Percentiles rank a stretch among this genome's conserved stretches.
phyloP scores from a whole-genome alignment of 768 basidiomycete species.

The Boletus sp. region DNA sequence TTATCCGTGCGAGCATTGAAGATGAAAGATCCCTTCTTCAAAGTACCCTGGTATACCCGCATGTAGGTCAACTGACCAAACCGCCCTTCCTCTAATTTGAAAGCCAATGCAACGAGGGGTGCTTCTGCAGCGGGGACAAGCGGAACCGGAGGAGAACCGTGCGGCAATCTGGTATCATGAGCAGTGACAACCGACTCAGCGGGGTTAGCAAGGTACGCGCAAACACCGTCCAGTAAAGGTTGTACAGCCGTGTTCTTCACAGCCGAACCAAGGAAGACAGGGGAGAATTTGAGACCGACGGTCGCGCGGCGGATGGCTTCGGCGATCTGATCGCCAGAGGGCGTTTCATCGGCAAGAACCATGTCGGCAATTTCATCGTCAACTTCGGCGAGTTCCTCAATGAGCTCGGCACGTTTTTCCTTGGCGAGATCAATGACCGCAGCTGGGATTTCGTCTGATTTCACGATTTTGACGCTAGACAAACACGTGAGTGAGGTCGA shows the following conservation, averaged over 20 bases:
- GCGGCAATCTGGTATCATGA: slow-evolving; percentile 72
- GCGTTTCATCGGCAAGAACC: slow-evolving; percentile 79
- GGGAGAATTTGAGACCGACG: slow-evolving; percentile 84
- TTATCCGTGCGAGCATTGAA: slow-evolving; percentile 94
- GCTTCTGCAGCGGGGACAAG: slow-evolving; percentile 81
- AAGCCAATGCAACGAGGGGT: slow-evolving; percentile 90
- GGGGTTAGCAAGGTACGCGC: slow-evolving; percentile 91
- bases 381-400: slow-evolving; percentile 94
- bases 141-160: slow-evolving; percentile 63
- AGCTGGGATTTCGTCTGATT: slow-evolving; percentile 85
- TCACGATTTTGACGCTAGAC: slow-evolving; percentile 66
- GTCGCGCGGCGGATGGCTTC: slow-evolving; percentile 89
- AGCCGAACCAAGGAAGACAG: slow-evolving; percentile 95
- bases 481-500: not conserved
- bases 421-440: slow-evolving; percentile 69
- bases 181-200: slow-evolving; percentile 75
- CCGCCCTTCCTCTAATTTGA: slow-evolving; percentile 97
- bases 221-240: slow-evolving; percentile 90
- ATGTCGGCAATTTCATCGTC: slow-evolving; percentile 95
- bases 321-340: slow-evolving; percentile 69
- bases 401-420: slow-evolving; percentile 84
- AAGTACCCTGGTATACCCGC: slow-evolving; percentile 92
- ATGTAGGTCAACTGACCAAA: slow-evolving; percentile 99
- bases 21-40: slow-evolving; percentile 83
- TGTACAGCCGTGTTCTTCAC: slow-evolving; percentile 98